A percentile compares a stretch with the other conserved stretches of the same genome.
These are phyloP conservation scores for Yamagishiella unicocca DNA, from an alignment of 139 green algal genomes.

Conservation along the genomic window DNA sequence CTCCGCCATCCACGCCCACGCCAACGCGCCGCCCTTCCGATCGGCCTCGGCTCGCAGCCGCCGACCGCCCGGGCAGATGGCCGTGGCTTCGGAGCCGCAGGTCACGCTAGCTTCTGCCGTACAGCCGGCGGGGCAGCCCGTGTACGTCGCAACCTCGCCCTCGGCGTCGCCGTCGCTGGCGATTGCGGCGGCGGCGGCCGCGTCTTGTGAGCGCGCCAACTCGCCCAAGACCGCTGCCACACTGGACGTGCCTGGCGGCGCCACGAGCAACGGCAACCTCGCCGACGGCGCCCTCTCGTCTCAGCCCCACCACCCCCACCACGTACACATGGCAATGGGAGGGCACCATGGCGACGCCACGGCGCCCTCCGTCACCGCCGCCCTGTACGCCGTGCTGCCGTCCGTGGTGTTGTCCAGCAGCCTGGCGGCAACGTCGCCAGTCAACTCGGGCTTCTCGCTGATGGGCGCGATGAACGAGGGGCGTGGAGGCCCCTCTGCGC, in stretches of 20 bases:
- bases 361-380: background rate
- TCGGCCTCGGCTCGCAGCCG: background rate
- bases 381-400: slow-evolving; percentile 21
- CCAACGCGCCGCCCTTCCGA: background rate
- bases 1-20: background rate
- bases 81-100: background rate
- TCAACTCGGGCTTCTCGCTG: too few relatives aligned
- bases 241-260: background rate
- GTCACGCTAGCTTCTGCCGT: background rate
- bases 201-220: background rate
- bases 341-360: background rate
- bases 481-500: too few relatives aligned
- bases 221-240: slow-evolving; percentile 1
- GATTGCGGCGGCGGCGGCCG: slow-evolving; percentile 6
- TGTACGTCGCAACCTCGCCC: background rate
- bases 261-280: background rate
- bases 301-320: too few relatives aligned
- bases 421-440: background rate
- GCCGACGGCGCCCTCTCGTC: background rate
- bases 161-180: background rate
- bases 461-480: too few relatives aligned
- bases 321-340: too few relatives aligned
- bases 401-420: slow-evolving; percentile 10
- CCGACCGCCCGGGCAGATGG: background rate
- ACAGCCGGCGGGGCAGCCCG: background rate